A percentile compares a stretch with the other conserved stretches of the same genome.
phyloP scores from a whole-genome alignment of 306 rosid genomes.

The Ceratonia siliqua region DNA sequence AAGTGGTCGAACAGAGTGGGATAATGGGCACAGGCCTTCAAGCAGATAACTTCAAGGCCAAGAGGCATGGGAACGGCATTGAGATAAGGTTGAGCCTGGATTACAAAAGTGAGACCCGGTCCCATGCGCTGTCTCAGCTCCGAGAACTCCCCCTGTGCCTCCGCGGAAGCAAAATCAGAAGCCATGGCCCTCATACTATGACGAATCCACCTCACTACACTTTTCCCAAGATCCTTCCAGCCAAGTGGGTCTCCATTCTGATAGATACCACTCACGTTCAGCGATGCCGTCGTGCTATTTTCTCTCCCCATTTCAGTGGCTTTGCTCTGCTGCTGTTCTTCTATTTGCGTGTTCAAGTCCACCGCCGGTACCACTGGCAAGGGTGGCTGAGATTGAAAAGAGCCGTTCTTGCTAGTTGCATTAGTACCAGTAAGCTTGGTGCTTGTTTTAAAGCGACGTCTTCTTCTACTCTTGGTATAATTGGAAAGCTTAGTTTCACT shows the following conservation, averaged over 20 bases:
- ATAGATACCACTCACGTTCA: slow-evolving; percentile 26
- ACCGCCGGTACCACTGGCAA: not conserved
- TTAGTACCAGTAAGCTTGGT: slow-evolving; percentile 1
- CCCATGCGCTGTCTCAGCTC: slow-evolving; percentile 63
- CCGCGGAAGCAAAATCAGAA: slow-evolving; percentile 55
- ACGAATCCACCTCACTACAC: slow-evolving; percentile 66
- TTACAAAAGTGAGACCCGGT: slow-evolving; percentile 66
- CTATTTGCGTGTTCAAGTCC: not conserved
- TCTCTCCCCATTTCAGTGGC: not conserved
- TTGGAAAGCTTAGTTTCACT: slow-evolving; percentile 31
- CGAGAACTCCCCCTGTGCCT: slow-evolving; percentile 53
- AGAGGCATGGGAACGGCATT: slow-evolving; percentile 77
- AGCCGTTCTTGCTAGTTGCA: not conserved
- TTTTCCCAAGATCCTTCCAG: slow-evolving; percentile 67
- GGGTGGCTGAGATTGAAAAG: not conserved
- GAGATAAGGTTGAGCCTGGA: slow-evolving; percentile 73
- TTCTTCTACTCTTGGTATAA: slow-evolving; percentile 14
- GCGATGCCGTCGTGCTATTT: not conserved
- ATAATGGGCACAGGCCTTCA: slow-evolving; percentile 73
- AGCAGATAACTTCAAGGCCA: slow-evolving; percentile 66
- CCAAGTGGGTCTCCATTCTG: slow-evolving; percentile 73
- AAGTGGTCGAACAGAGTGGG: slow-evolving; percentile 82
- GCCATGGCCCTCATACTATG: slow-evolving; percentile 77
- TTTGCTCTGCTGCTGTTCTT: not conserved
- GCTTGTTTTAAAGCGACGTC: not conserved